Evolutionary conservation across 257 asterid species (phyloP).

Genomic region (Salvia rosmarinus): DNA sequence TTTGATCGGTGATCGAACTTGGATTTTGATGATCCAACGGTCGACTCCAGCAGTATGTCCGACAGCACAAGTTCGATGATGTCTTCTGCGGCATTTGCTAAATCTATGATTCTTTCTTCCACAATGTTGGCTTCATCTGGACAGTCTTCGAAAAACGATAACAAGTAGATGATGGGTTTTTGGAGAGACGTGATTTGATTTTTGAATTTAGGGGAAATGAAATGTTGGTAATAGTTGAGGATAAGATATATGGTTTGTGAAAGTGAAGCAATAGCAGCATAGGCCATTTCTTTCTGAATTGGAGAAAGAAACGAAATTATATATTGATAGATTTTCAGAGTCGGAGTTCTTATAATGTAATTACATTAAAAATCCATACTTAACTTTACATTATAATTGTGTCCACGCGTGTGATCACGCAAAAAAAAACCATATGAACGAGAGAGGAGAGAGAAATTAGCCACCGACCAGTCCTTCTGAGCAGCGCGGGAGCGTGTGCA

Average conservation of each 20-base stretch:
- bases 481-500: no score
- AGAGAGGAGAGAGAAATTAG: no score
- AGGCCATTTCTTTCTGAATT: not conserved
- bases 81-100: not conserved
- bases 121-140: not conserved
- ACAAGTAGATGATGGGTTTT: not conserved
- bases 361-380: no score
- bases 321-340: no score
- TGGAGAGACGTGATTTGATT: not conserved
- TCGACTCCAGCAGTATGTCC: not conserved
- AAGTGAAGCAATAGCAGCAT: constrained; percentile 11
- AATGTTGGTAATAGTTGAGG: not conserved
- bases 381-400: no score
- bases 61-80: not conserved
- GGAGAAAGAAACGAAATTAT: no score
- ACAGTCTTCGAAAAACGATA: not conserved
- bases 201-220: not conserved
- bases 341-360: no score
- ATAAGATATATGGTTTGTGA: not conserved
- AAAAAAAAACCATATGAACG: no score
- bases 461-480: no score
- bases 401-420: no score
- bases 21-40: not conserved
- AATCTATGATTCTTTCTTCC: not conserved
- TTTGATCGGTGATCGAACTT: not conserved